A percentile compares a stretch with the other conserved stretches of the same genome.
Conservation (phyloP, 192 early-diverging fungal species). For the Mortierella claussenii region DNA sequence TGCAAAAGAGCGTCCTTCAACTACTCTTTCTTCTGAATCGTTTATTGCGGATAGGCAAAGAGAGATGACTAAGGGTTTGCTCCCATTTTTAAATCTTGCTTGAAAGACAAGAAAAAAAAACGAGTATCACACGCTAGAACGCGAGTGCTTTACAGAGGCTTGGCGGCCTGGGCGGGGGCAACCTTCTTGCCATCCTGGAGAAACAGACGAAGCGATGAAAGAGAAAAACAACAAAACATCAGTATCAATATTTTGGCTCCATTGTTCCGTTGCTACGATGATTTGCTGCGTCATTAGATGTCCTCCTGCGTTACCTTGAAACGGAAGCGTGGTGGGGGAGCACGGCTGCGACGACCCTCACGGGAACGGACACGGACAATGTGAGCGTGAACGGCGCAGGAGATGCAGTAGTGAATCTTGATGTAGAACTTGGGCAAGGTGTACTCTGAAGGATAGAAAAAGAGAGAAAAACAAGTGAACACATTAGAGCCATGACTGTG, state of each 20-base stretch:
- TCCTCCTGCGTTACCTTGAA: conserved; percentile 63
- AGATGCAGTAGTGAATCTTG: conserved; percentile 98
- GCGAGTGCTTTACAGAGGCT: conserved; percentile 49
- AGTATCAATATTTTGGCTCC: background rate
- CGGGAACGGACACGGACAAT: conserved; percentile 94
- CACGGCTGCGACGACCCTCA: conserved; percentile 88
- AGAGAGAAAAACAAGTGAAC: background rate
- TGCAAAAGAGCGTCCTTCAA: conserved; percentile 22
- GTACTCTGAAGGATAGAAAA: conserved; percentile 66
- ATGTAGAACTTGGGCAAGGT: conserved; percentile 98
- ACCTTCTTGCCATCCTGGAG: conserved; percentile 72
- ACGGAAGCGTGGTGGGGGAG: conserved; percentile 92
- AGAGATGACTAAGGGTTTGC: conserved; percentile 8
- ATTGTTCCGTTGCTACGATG: background rate
- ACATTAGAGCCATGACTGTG: too few relatives aligned
- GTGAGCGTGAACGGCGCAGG: conserved; percentile 96
- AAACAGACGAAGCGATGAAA: background rate
- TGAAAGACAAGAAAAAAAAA: conserved; percentile 3
- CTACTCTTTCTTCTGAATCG: conserved; percentile 36
- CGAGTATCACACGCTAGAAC: background rate
- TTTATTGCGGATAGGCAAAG: too few relatives aligned
- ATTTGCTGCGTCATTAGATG: background rate
- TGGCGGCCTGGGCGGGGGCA: conserved; percentile 51
- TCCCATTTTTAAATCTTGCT: conserved; percentile 1
- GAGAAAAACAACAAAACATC: background rate